A percentile compares a stretch with the other conserved stretches of the same genome.
phyloP scores from a whole-genome alignment of 805 yeast genomes.

The Saturnispora besseyi region DNA sequence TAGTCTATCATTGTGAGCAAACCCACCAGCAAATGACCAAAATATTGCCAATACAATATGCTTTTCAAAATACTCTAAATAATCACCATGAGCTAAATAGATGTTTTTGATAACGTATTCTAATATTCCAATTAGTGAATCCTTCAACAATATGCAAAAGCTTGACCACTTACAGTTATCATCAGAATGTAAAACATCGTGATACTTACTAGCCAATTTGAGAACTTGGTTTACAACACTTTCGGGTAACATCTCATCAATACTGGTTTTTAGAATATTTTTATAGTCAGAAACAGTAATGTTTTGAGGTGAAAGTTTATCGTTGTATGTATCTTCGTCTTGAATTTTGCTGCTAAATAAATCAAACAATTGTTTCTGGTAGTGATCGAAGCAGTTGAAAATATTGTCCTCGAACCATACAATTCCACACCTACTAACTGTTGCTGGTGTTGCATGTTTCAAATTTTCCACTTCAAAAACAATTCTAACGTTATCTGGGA shows the following conservation, averaged over 20 bases:
- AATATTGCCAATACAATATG: constrained; percentile 32
- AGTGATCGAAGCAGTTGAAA: constrained; percentile 9
- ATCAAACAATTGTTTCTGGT: constrained; percentile 10
- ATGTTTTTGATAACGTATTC: constrained; percentile 16
- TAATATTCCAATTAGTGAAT: constrained; percentile 27
- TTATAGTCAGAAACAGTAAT: constrained; percentile 4
- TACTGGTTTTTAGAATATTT: not conserved
- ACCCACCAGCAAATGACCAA: constrained; percentile 65
- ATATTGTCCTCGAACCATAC: constrained; percentile 49
- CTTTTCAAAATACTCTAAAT: constrained; percentile 26
- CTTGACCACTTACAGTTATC: constrained; percentile 19
- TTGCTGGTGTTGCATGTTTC: constrained; percentile 74
- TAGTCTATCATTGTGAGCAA: constrained; percentile 31
- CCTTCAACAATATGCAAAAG: constrained; percentile 32
- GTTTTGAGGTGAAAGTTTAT: not conserved
- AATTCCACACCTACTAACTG: constrained; percentile 88
- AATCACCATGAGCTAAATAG: constrained; percentile 22
- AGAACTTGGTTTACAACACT: not conserved
- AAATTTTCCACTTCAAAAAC: constrained; percentile 71
- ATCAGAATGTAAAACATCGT: not conserved
- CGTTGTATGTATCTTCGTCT: constrained; percentile 12
- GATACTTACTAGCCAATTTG: not conserved
- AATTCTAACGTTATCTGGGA: constrained; percentile 56
- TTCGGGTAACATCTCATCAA: constrained; percentile 3
- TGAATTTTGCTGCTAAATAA: constrained; percentile 10